phyloP scores from a whole-genome alignment of 1,139 yeast genomes.

The Insectozyma bohioensis region DNA sequence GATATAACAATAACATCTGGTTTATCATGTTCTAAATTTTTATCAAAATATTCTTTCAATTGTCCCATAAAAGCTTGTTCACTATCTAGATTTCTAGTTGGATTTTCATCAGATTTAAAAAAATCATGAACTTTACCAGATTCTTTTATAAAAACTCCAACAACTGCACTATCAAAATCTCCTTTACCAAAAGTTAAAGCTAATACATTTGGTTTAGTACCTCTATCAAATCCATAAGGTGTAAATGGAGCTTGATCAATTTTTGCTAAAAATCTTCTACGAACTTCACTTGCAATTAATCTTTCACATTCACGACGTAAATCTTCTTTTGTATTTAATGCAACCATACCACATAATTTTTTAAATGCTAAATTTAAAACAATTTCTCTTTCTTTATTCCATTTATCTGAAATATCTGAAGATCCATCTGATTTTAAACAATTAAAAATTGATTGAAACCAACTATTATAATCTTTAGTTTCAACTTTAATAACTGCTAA shows the following conservation, averaged over 20 bases:
- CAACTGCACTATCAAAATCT: constrained; percentile 79
- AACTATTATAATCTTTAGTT: constrained; percentile 40
- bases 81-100: constrained; percentile 53
- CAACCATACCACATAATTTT: constrained; percentile 64
- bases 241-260: constrained; percentile 93
- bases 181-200: constrained; percentile 88
- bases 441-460: constrained; percentile 51
- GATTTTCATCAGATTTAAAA: constrained; percentile 75
- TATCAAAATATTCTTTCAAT: constrained; percentile 43
- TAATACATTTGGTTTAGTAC: constrained; percentile 82
- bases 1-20: constrained; percentile 92
- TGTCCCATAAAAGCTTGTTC: constrained; percentile 57
- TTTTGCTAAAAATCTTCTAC: constrained; percentile 65
- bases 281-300: constrained; percentile 64
- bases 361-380: constrained; percentile 69
- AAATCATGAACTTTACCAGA: constrained; percentile 76
- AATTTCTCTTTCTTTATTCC: constrained; percentile 77
- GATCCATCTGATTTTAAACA: constrained; percentile 80
- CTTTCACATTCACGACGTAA: constrained; percentile 77
- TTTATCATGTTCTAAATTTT: constrained; percentile 32
- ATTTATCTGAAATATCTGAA: constrained; percentile 73
- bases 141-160: constrained; percentile 78
- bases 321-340: constrained; percentile 80
- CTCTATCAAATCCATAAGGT: constrained; percentile 73
- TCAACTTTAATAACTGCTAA: constrained; percentile 48